phyloP scores from a whole-genome alignment of 2,329 filamentous ascomycete species.

The Hypoxylon sp. region DNA sequence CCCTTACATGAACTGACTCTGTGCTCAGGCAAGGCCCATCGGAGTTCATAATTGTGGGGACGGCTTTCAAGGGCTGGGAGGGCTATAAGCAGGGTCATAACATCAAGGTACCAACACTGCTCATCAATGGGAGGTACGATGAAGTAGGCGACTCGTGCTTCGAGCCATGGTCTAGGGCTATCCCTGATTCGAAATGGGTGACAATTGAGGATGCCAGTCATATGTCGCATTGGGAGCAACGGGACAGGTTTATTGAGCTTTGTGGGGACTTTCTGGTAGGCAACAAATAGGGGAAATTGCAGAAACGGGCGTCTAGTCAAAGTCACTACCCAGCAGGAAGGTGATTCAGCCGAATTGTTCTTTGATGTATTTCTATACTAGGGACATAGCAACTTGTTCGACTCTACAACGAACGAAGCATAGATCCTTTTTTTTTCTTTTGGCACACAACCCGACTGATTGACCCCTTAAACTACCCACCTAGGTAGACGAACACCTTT shows the following conservation, averaged over 20 bases:
- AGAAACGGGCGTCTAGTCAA: no score
- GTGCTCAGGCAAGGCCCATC: conserved; percentile 26
- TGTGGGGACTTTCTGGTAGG: conserved; percentile 5
- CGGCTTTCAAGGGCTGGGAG: conserved; percentile 33
- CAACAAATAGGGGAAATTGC: background rate
- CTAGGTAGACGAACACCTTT: conserved; percentile 72
- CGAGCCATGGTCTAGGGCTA: conserved; percentile 36
- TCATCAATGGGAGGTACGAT: conserved; percentile 31
- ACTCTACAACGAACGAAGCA: background rate
- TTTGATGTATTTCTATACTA: background rate
- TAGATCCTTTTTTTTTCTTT: background rate
- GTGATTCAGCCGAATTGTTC: background rate
- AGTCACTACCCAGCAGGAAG: background rate
- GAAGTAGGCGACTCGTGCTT: conserved; percentile 22
- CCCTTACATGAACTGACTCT: background rate
- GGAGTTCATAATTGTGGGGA: conserved; percentile 29
- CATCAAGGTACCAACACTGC: conserved; percentile 27
- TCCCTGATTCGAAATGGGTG: conserved; percentile 33
- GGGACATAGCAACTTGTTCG: background rate
- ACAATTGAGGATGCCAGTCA: conserved; percentile 31
- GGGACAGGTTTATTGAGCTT: conserved; percentile 12
- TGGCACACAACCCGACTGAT: conserved; percentile 61
- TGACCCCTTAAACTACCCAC: conserved; percentile 76
- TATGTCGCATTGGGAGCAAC: conserved; percentile 32
- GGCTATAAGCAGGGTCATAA: conserved; percentile 26